Evolutionary conservation across 345 rosid species (phyloP), one percentile per base, ranked within the genome.

Genomic region (Euphorbia tirucalli): DNA sequence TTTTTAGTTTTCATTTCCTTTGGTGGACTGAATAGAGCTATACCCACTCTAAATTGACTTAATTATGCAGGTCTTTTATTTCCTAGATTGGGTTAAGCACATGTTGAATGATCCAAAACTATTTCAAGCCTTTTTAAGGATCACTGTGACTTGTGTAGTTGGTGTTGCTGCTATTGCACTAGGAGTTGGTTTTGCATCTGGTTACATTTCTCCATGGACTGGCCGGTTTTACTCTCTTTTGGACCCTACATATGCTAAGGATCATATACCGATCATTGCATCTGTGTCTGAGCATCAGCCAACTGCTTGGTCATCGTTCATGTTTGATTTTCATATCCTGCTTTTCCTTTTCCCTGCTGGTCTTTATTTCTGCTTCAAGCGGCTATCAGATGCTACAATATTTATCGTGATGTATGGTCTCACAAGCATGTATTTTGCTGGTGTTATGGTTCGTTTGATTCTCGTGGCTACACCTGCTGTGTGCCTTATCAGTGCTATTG

Each of bases 241-340:
- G 78, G 99, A 96, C 74, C 99, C 99, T 5, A 96, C 99, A 11
- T 96, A 96, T 2, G 99, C 99, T 1, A 96, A 96, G 83, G 98
- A 90, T 84, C 97, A 96, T 74, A 96, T 93, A 66, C 99, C 99
- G 48, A 96, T 93, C 63, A 96, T 96, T 76, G 99, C 99, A 27
- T 96, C 99, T 73, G 99, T 96, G 66, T 96, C 99, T n/a, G 99
- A 96, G 92, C 99, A 96, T 87, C 99, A 96, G 82, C 99, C 99
- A 43, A 96, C 99, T 1, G 99, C 99, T 0, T 96, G 99, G 99
- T 96, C 99, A 31, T 96, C 99, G 64, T 96, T 93, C 87, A 92
- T 95, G 99, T 93, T 93, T 77, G 99, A 95, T 69, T 95, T 87
- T 74, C 99, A 95, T 69, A 95, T 92, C 73, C 83, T 95, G 74